Evolutionary conservation across 495 filamentous ascomycete species (phyloP), one percentile per base, ranked within the genome.

Genomic region (Chlorociboria aeruginascens): DNA sequence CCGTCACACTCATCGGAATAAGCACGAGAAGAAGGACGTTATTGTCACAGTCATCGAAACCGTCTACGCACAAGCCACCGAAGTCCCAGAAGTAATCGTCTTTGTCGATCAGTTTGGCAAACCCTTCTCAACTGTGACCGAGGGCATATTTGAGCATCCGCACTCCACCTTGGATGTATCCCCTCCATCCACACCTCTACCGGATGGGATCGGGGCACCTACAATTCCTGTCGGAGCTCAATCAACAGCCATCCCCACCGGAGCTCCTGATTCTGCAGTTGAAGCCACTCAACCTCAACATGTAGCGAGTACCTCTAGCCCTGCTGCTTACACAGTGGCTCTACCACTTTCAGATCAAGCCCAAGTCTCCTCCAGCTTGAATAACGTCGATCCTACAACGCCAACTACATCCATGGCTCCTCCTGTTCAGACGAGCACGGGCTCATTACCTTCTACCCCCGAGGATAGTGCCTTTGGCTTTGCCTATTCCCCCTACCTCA

Each of bases 401-500:
- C 20, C 20, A 25, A 25, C 1, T 25, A 25, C 20, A 25, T 25
- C 20, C 20, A 4, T 25, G 4, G 20, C 42, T 20, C 7, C 36
- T 8, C 35, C 49, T 12, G 11, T 25, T 30, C 16, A 36, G 36
- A 32, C 40, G 2, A 9, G 1, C 20, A 30, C 41, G 40, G 32
- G 54, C 38, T 40, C 55, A 31, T 34, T 45, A 8, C 32, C 59
- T 10, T 47, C 61, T 32, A 31, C 40, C 31, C 30, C 43, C 30
- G 44, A 49, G 40, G 35, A 60, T 48, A 48, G 55, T 55, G 58
- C 65, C 54, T 61, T 66, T 41, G 85, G 82, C 11, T 71, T 92
- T 14, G 74, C 80, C 1, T 93, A 89, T 61, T 77, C 80, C 7
- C 83, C 85, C 0, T 92, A 89, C 69, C 81, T 77, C 40, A 66